phyloP scores from a whole-genome alignment of 2,329 filamentous ascomycete species.

The Colletotrichum gigasporum region DNA sequence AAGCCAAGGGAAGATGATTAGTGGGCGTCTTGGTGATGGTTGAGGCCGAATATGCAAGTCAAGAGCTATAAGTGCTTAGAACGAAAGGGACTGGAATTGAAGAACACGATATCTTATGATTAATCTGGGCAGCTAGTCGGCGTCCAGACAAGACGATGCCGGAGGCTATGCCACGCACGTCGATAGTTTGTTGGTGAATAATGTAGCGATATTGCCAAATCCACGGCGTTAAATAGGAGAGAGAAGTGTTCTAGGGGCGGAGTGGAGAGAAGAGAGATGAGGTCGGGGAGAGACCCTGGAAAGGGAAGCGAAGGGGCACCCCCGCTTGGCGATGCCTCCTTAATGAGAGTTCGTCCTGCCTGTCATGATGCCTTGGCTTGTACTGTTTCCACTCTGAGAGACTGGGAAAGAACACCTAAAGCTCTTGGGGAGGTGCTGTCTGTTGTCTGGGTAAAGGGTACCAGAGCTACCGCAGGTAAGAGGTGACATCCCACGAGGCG shows the following conservation, averaged over 20 bases:
- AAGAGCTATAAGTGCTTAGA: not conserved
- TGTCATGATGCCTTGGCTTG: too few species aligned
- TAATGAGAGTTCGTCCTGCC: not conserved
- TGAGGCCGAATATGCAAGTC: not conserved
- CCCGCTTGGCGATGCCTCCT: too few species aligned
- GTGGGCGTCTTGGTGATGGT: not conserved
- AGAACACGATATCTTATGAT: not conserved
- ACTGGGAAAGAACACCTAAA: too few species aligned
- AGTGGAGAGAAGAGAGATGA: not conserved
- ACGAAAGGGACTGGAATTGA: not conserved
- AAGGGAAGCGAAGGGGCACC: not conserved
- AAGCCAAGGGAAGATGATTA: not conserved
- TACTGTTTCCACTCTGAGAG: too few species aligned
- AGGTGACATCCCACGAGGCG: too few species aligned
- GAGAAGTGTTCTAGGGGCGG: constrained; percentile 9
- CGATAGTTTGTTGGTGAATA: not conserved
- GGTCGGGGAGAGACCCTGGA: not conserved
- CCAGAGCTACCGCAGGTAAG: too few species aligned
- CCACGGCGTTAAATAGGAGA: not conserved
- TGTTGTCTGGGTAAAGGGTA: too few species aligned
- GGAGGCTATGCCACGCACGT: not conserved
- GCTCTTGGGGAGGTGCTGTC: too few species aligned
- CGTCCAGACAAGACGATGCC: not conserved
- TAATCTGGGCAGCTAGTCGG: not conserved
- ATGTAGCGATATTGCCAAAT: not conserved